A percentile compares a stretch with the other conserved stretches of the same genome.
phyloP scores from a whole-genome alignment of 2,329 filamentous ascomycete species.

The Onygenales sp. region DNA sequence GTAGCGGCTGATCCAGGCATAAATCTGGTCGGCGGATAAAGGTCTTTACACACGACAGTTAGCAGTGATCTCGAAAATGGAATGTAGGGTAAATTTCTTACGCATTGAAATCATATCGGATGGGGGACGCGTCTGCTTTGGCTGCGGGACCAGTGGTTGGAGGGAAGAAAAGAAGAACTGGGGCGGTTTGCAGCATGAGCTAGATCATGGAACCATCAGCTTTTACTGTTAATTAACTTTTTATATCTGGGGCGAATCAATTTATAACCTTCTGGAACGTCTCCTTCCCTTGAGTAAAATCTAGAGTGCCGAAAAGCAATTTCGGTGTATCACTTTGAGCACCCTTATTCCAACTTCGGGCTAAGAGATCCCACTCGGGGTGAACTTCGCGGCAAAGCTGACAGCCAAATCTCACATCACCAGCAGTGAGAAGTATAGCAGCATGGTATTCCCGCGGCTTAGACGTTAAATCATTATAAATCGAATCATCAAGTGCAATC shows the following conservation, averaged over 20 bases:
- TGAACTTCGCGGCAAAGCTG: constrained; percentile 82
- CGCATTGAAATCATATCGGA: constrained; percentile 83
- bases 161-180: constrained; percentile 77
- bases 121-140: constrained; percentile 55
- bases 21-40: constrained; percentile 66
- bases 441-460: constrained; percentile 75
- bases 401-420: constrained; percentile 76
- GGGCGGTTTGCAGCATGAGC: constrained; percentile 90
- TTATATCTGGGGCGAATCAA: not conserved
- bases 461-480: constrained; percentile 66
- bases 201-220: constrained; percentile 29
- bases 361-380: constrained; percentile 83
- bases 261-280: constrained; percentile 72
- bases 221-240: constrained; percentile 4
- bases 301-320: constrained; percentile 72
- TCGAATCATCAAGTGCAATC: constrained; percentile 66
- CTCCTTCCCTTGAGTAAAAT: constrained; percentile 75
- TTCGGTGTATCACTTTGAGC: constrained; percentile 49
- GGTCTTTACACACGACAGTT: constrained; percentile 41
- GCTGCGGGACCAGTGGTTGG: constrained; percentile 77
- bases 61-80: constrained; percentile 4
- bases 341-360: constrained; percentile 77
- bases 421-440: constrained; percentile 74
- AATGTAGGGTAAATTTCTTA: constrained; percentile 34
- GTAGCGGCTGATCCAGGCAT: constrained; percentile 68